Evolutionary conservation across 78 protist species (phyloP).

Genomic region (Dictyostelium discoideum): DNA sequence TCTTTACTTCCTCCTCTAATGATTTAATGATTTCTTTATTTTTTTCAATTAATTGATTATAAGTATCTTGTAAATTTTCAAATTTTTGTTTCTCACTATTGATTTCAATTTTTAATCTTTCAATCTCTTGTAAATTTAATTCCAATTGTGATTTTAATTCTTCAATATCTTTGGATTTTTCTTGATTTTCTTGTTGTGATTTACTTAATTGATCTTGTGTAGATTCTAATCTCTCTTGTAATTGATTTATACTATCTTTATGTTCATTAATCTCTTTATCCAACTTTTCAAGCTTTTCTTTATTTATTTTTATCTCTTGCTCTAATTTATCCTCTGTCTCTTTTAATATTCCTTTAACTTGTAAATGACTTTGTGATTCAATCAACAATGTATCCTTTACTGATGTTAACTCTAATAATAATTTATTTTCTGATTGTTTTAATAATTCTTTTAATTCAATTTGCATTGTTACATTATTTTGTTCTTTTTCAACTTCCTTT

Average conservation of each 20-base stretch:
- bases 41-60: background rate
- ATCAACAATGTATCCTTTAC: conserved; percentile 16
- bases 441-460: conserved; percentile 5
- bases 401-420: background rate
- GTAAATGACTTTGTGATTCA: conserved; percentile 16
- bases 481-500: conserved; percentile 1
- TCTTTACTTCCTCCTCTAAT: background rate
- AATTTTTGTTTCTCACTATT: conserved; percentile 10
- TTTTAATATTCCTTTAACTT: background rate
- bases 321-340: conserved; percentile 5
- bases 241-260: background rate
- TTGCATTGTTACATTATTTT: background rate
- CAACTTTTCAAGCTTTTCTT: background rate
- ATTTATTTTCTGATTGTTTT: conserved; percentile 1
- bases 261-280: background rate
- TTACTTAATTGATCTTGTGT: background rate
- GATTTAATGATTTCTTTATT: background rate
- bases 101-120: background rate
- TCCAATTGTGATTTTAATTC: background rate
- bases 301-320: background rate
- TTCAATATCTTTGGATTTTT: background rate
- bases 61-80: background rate
- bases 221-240: background rate
- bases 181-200: background rate
- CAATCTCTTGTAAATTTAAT: background rate